phyloP scores from a whole-genome alignment of 176 grass and related monocot genomes.

The Paspalum notatum region DNA sequence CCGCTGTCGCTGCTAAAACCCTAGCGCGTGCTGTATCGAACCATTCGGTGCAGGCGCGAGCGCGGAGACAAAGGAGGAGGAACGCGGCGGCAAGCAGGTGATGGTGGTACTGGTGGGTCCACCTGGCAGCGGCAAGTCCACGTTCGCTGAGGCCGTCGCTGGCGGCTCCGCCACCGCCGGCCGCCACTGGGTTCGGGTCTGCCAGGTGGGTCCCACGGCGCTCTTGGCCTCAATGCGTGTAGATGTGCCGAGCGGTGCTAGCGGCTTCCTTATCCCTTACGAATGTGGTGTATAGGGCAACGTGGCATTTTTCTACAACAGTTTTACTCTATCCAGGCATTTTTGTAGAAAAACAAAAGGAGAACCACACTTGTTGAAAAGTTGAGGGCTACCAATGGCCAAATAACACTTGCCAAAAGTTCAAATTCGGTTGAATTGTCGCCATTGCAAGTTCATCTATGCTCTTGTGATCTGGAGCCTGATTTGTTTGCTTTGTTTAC shows the following conservation, averaged over 20 bases:
- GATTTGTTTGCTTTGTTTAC: neutral
- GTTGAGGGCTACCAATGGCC: neutral
- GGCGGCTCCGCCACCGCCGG: conserved; percentile 31
- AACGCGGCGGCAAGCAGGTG: conserved; percentile 30
- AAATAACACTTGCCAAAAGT: neutral
- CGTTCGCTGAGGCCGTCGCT: conserved; percentile 76
- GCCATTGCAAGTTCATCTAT: neutral
- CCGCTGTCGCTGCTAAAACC: conserved; percentile 41
- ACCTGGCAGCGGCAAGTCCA: conserved; percentile 87
- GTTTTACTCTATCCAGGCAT: too few relatives aligned
- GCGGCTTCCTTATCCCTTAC: neutral
- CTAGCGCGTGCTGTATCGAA: conserved; percentile 26
- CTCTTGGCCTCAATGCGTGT: neutral
- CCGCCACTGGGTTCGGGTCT: conserved; percentile 71
- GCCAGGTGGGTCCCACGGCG: conserved; percentile 54
- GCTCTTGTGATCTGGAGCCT: neutral
- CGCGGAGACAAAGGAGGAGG: conserved; percentile 12
- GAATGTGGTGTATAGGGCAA: conserved; percentile 5
- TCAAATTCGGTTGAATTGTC: neutral
- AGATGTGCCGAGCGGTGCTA: conserved; percentile 1
- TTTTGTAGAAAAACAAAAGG: too few relatives aligned
- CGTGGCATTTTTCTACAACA: neutral
- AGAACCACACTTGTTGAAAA: neutral
- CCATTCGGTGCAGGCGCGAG: conserved; percentile 31
- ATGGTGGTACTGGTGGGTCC: conserved; percentile 66